A percentile compares a stretch with the other conserved stretches of the same genome.
Conservation (phyloP, 2,329 filamentous ascomycete genomes). For the Penicillium sp. region DNA sequence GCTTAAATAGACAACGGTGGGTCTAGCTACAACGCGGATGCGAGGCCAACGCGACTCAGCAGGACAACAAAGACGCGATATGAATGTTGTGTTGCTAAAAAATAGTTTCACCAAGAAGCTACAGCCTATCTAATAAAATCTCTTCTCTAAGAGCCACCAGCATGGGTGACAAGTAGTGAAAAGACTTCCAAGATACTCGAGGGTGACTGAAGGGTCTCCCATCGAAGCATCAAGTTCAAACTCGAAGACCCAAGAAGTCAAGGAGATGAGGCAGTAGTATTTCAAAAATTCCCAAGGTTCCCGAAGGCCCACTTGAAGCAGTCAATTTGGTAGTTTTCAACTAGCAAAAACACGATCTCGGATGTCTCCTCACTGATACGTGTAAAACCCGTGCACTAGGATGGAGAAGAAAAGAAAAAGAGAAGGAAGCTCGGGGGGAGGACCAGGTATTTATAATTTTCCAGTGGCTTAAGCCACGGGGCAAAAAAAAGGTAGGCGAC, state of each 20-base stretch:
- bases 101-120: not conserved
- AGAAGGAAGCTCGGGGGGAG: slow-evolving; percentile 13
- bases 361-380: slow-evolving; percentile 79
- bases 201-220: slow-evolving; percentile 5
- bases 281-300: slow-evolving; percentile 74
- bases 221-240: slow-evolving; percentile 6
- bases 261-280: slow-evolving; percentile 25
- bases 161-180: slow-evolving; percentile 32
- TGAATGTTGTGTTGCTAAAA: too few species aligned
- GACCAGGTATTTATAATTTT: slow-evolving; percentile 19
- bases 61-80: not conserved
- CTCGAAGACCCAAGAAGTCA: slow-evolving; percentile 14
- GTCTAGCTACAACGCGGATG: too few species aligned
- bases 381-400: slow-evolving; percentile 60
- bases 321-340: slow-evolving; percentile 77
- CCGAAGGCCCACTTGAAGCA: slow-evolving; percentile 60
- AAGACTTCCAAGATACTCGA: slow-evolving; percentile 25
- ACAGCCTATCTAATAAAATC: not conserved
- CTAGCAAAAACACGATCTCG: slow-evolving; percentile 82
- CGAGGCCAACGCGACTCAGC: too few species aligned
- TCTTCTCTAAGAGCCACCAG: slow-evolving; percentile 28
- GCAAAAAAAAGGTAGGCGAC: not conserved
- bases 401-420: slow-evolving; percentile 34
- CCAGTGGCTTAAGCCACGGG: not conserved
- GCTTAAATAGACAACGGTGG: not conserved